Percentiles rank a stretch among this genome's conserved stretches.
These are phyloP conservation scores for Oryza meridionalis DNA, from an alignment of 176 grass and related monocot genomes.

Conservation along the genomic window DNA sequence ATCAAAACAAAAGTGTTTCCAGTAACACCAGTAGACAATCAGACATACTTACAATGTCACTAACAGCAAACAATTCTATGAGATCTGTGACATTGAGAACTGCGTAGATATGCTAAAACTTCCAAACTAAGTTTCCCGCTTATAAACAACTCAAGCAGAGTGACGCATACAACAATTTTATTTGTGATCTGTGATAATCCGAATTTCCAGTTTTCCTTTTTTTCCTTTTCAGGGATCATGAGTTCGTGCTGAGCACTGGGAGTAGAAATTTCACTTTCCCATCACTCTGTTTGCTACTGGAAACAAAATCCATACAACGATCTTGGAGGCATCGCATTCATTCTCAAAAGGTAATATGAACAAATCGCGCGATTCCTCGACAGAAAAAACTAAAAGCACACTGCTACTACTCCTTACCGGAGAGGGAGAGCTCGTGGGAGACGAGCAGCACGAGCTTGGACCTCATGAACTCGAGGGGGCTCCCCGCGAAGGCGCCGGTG, in stretches of 20 bases:
- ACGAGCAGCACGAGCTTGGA: constrained; percentile 84
- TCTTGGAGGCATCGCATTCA: background rate
- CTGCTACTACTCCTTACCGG: constrained; percentile 57
- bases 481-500: constrained; percentile 6
- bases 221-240: background rate
- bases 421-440: constrained; percentile 95
- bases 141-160: constrained; percentile 11
- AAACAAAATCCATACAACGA: background rate
- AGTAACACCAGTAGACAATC: background rate
- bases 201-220: background rate
- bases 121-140: background rate
- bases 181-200: background rate
- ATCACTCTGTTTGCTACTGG: background rate
- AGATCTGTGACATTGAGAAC: constrained; percentile 1
- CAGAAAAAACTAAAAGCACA: constrained; percentile 27
- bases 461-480: constrained; percentile 74
- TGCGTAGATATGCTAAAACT: background rate
- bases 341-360: background rate
- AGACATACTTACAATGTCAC: background rate
- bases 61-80: background rate
- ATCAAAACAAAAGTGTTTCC: constrained; percentile 26
- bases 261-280: constrained; percentile 13
- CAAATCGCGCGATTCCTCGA: constrained; percentile 1
- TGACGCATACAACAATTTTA: background rate
- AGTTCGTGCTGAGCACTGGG: background rate